Conservation (phyloP, 305 asterid species). For the Solanum hybrid region DNA sequence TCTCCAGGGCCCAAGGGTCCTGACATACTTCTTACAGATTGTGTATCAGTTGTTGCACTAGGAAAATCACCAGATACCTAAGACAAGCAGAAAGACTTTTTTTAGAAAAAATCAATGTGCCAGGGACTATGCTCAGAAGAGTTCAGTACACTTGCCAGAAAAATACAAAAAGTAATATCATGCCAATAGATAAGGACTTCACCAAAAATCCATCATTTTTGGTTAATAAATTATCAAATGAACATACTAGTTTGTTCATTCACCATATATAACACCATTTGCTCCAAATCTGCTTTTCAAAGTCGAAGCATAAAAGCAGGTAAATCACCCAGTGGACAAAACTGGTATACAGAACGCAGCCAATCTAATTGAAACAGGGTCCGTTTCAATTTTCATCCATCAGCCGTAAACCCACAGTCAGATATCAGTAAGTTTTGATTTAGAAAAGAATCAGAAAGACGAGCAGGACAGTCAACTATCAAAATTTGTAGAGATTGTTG, state of each 20-base stretch:
- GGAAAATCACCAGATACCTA: conserved; percentile 85
- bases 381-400: not conserved
- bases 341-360: not conserved
- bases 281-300: not conserved
- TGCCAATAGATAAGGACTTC: not conserved
- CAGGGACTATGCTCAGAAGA: not conserved
- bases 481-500: not conserved
- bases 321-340: not conserved
- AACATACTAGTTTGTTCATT: not conserved
- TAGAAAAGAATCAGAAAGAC: not conserved
- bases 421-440: not conserved
- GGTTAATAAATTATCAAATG: not conserved
- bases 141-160: not conserved
- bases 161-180: not conserved
- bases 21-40: conserved; percentile 91
- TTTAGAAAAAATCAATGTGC: not conserved
- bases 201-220: not conserved
- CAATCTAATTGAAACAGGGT: not conserved
- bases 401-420: not conserved
- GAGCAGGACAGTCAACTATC: not conserved
- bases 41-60: conserved; percentile 60
- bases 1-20: conserved; percentile 83
- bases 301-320: not conserved
- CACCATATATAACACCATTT: not conserved
- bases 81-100: not conserved